Percentiles rank a stretch among this genome's conserved stretches.
phyloP scores from a whole-genome alignment of 1,284 basidiomycete genomes.

The Rhodotorula glutinis region DNA sequence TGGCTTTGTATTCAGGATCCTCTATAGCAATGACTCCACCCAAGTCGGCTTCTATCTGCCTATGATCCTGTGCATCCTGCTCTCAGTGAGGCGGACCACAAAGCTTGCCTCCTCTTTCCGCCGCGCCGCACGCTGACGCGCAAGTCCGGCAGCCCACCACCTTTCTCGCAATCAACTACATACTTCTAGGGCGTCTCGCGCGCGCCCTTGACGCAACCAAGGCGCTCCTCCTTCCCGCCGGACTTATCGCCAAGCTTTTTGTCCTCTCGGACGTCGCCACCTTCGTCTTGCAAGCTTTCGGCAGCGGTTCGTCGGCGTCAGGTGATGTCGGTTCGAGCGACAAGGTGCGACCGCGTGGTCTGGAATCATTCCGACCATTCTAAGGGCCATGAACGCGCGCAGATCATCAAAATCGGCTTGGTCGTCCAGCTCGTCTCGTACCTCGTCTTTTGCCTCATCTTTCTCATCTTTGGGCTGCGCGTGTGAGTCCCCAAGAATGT shows the following conservation, averaged over 20 bases:
- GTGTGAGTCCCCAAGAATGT: not conserved
- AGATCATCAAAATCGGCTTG: not conserved
- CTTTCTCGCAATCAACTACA: not conserved
- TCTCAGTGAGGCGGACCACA: not conserved
- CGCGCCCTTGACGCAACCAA: not conserved
- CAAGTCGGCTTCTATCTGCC: not conserved
- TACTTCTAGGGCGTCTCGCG: not conserved
- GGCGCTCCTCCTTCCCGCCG: not conserved
- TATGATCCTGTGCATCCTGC: not conserved
- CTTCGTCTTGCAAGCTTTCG: not conserved
- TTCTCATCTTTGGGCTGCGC: not conserved
- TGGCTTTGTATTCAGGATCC: not conserved
- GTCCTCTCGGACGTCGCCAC: not conserved
- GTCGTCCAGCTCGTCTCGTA: not conserved
- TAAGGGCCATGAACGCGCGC: not conserved
- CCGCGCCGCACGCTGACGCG: not conserved
- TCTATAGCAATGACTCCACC: not conserved
- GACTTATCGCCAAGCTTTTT: not conserved
- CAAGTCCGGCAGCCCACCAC: not conserved
- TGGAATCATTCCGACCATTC: not conserved
- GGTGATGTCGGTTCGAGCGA: not conserved
- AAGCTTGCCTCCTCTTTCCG: not conserved
- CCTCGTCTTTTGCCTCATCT: not conserved
- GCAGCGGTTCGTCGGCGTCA: not conserved
- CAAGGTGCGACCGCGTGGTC: not conserved